Evolutionary conservation across 768 basidiomycete species (phyloP).

Genomic region (Auriculariales sp.): DNA sequence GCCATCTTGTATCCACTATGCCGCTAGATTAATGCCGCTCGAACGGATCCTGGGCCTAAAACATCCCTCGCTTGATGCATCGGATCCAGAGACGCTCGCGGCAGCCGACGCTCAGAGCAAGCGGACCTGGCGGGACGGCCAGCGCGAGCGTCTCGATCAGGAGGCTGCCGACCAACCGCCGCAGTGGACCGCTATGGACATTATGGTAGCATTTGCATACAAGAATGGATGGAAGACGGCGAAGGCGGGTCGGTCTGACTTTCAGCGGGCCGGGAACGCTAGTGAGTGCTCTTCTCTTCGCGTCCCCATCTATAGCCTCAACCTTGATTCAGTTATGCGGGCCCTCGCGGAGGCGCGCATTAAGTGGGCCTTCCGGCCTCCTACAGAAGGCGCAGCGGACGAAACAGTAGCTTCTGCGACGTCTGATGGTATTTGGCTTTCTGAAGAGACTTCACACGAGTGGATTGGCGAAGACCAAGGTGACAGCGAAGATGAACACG

Average conservation of each 20-base stretch:
- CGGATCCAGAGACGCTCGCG: no score
- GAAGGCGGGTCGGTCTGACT: conserved; percentile 78
- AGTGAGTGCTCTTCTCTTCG: conserved; percentile 35
- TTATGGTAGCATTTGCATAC: conserved; percentile 64
- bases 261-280: conserved; percentile 78
- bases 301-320: not conserved
- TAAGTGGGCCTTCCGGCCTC: conserved; percentile 79
- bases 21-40: conserved; percentile 54
- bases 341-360: conserved; percentile 70
- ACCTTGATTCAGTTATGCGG: conserved; percentile 45
- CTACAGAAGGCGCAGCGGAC: conserved; percentile 21
- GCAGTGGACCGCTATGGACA: conserved; percentile 75
- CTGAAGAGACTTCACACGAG: conserved; percentile 18
- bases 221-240: conserved; percentile 80
- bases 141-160: conserved; percentile 14
- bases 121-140: conserved; percentile 60
- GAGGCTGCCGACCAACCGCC: conserved; percentile 8
- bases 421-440: conserved; percentile 15
- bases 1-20: conserved; percentile 66
- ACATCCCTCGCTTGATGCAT: conserved; percentile 43
- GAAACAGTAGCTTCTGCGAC: conserved; percentile 48
- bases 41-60: conserved; percentile 51
- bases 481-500: conserved; percentile 17
- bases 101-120: conserved; percentile 32
- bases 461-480: conserved; percentile 17